A percentile compares a stretch with the other conserved stretches of the same genome.
Evolutionary conservation across 2,329 filamentous ascomycete species (phyloP).

Genomic region (Trichoderma endophyticum): DNA sequence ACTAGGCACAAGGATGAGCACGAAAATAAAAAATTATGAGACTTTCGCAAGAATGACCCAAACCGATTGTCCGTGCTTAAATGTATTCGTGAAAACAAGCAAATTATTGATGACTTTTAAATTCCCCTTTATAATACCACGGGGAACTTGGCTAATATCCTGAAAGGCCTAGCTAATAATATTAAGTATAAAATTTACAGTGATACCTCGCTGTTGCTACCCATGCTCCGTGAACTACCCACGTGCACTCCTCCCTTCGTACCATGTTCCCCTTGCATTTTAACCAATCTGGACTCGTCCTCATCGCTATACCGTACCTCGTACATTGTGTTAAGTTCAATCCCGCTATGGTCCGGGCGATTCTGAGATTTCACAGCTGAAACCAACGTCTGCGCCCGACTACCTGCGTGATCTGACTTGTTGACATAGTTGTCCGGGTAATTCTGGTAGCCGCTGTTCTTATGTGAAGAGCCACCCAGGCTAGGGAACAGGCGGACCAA

Average conservation of each 20-base stretch:
- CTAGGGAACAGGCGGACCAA: slow-evolving; percentile 23
- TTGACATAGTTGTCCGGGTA: slow-evolving; percentile 1
- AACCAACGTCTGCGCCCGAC: background rate
- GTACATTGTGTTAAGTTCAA: background rate
- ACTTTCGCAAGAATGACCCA: background rate
- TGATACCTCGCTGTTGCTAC: background rate
- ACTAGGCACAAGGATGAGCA: background rate
- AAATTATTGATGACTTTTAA: background rate
- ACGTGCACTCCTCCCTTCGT: background rate
- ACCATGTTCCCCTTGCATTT: background rate
- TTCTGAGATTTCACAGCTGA: background rate
- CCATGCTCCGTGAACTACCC: background rate
- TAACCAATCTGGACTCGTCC: slow-evolving; percentile 2
- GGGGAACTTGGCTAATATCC: background rate
- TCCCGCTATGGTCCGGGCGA: background rate
- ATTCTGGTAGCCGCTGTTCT: slow-evolving; percentile 3
- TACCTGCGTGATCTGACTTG: background rate
- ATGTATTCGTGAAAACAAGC: background rate
- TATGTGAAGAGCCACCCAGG: background rate
- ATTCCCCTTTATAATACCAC: background rate
- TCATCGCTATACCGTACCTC: slow-evolving; percentile 2
- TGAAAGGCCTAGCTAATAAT: background rate
- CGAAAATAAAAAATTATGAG: background rate
- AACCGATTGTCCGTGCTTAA: background rate
- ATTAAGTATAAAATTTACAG: background rate